Evolutionary conservation across 805 yeast species (phyloP), one percentile per base, ranked within the genome.

Genomic region (Cyberlindnera mycetangii): DNA sequence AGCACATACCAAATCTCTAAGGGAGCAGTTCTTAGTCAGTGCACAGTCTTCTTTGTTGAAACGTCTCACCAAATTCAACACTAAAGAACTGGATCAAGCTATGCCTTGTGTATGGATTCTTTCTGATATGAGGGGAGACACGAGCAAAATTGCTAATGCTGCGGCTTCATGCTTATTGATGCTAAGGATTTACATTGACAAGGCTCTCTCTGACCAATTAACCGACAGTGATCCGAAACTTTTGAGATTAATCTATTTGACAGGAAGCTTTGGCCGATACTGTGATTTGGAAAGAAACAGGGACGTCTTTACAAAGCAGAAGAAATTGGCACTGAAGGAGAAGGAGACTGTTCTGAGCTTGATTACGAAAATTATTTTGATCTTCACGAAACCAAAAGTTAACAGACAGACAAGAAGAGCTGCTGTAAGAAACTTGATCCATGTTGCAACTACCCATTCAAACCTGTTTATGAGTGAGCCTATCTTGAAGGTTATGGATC

Each of bases 261-360:
- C 86, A 5, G 90, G 95, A 0, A 75, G 76, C 34, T 79, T 89
- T 64, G 95, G 90, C 0, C 71, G 83, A 37, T 75, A 74, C 51
- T 85, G 93, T 51, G 65, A 76, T n/a, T 72, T 87, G 44, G 85
- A 79, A 43, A 60, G 58, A 5, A 64, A 69, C 38, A 57, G 73
- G 14, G 61, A 59, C 0, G 41, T 69, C 1, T 78, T 81, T 50
- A 27, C 62, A 12, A 60, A 59, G 8, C 47, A 47, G 21, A 56
- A 75, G 18, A 58, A 58, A 2, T 37, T 78, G 12, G 75, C 74
- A 0, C 54, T 78, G 50, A 72, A 69, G 37, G 68, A 66, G 0
- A 72, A 68, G 7, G 92, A 83, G 51, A 69, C 83, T 1, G 68
- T 83, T 1, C 65, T 73, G 12, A 79, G 85, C 41, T 67, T 82